Percentiles rank a stretch among this genome's conserved stretches.
These are phyloP conservation scores for Eremothecium coryli DNA, from an alignment of 1,139 yeast species.

Conservation along the genomic window DNA sequence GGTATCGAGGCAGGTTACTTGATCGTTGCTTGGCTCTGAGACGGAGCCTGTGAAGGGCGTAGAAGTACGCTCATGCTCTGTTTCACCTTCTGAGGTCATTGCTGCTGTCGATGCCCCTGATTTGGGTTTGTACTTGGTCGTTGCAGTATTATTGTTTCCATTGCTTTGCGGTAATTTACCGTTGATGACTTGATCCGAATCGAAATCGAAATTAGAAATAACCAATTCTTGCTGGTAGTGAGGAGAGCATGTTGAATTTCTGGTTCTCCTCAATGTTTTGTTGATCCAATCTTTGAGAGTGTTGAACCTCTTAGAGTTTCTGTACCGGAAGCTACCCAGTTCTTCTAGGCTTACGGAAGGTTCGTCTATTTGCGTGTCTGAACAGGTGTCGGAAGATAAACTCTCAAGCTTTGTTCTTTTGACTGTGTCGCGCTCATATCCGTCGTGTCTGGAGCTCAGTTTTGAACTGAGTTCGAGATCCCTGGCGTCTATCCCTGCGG, in stretches of 20 bases:
- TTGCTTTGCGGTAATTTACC: too few relatives aligned
- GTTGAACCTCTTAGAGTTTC: background rate
- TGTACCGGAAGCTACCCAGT: background rate
- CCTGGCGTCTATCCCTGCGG: slow-evolving; percentile 1
- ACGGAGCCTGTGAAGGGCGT: slow-evolving; percentile 1
- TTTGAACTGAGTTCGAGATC: background rate
- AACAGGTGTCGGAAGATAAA: slow-evolving; percentile 1
- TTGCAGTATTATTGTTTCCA: background rate
- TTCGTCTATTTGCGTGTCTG: slow-evolving; percentile 4
- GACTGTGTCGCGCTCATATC: background rate
- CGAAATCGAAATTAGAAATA: slow-evolving; percentile 1
- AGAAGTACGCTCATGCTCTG: background rate
- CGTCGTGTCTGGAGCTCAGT: background rate
- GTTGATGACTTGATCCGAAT: background rate
- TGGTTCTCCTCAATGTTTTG: slow-evolving; percentile 1
- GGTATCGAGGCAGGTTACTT: too few relatives aligned
- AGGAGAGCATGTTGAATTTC: slow-evolving; percentile 1
- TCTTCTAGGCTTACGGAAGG: background rate
- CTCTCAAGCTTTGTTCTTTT: background rate
- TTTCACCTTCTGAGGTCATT: background rate
- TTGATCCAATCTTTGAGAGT: slow-evolving; percentile 4
- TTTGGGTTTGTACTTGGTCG: background rate
- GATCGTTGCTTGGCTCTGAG: too few relatives aligned
- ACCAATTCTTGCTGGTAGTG: slow-evolving; percentile 3
- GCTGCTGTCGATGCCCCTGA: background rate